phyloP scores from a whole-genome alignment of 2,329 filamentous ascomycete genomes.

The Fusarium compactum region DNA sequence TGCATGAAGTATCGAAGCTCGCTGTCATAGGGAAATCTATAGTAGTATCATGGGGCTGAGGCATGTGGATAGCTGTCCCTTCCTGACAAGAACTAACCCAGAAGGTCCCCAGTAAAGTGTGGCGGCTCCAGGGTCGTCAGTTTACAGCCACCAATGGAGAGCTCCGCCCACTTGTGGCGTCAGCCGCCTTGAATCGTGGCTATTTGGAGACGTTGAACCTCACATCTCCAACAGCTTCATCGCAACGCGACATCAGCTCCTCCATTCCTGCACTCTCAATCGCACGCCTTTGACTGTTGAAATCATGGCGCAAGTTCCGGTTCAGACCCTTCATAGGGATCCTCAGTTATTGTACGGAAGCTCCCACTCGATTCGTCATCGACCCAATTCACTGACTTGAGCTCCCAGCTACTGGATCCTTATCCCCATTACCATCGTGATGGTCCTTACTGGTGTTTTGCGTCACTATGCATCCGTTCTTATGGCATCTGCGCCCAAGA shows the following conservation, averaged over 20 bases:
- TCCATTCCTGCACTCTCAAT: slow-evolving; percentile 5
- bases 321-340: slow-evolving; percentile 98
- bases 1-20: slow-evolving; percentile 11
- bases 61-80: slow-evolving; percentile 44
- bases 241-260: slow-evolving; percentile 29
- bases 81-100: slow-evolving; percentile 16
- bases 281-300: slow-evolving; percentile 23
- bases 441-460: slow-evolving; percentile 95
- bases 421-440: slow-evolving; percentile 95
- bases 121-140: slow-evolving; percentile 24
- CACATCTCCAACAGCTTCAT: slow-evolving; percentile 31
- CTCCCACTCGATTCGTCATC: slow-evolving; percentile 2
- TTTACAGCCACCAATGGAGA: slow-evolving; percentile 7
- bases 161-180: slow-evolving; percentile 36
- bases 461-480: slow-evolving; percentile 97
- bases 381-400: slow-evolving; percentile 33
- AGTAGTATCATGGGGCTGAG: slow-evolving; percentile 33
- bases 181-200: slow-evolving; percentile 34
- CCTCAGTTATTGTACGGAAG: slow-evolving; percentile 90
- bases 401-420: slow-evolving; percentile 94
- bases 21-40: slow-evolving; percentile 26
- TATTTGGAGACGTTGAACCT: slow-evolving; percentile 38
- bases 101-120: slow-evolving; percentile 11
- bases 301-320: slow-evolving; percentile 83
- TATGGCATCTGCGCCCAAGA: slow-evolving; percentile 87